Evolutionary conservation across 73 alveolate species (phyloP).

Genomic region (Loxodes magnus): DNA sequence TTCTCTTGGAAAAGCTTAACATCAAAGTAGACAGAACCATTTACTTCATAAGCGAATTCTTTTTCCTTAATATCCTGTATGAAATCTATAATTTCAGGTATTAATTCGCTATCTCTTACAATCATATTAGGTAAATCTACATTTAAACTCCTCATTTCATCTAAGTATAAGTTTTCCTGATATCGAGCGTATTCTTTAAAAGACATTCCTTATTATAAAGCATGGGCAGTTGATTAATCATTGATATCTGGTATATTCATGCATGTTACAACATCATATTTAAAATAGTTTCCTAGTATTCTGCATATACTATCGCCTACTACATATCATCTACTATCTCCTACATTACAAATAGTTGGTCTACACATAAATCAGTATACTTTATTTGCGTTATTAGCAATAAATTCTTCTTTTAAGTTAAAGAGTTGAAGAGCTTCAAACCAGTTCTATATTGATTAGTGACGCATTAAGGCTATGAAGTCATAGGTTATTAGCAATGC

Average conservation of each 20-base stretch:
- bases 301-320: constrained; percentile 90
- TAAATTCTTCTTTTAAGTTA: constrained; percentile 53
- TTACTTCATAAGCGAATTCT: constrained; percentile 93
- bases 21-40: constrained; percentile 95
- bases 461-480: too few relatives aligned
- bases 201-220: constrained; percentile 53
- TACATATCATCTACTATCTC: constrained; percentile 97
- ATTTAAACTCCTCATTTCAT: constrained; percentile 91
- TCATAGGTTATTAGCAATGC: too few relatives aligned
- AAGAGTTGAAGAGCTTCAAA: constrained; percentile 18
- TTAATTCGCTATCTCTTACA: constrained; percentile 97
- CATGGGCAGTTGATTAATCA: constrained; percentile 92
- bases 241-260: constrained; percentile 99
- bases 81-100: constrained; percentile 87
- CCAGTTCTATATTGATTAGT: constrained; percentile 1
- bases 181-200: constrained; percentile 65
- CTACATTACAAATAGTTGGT: constrained; percentile 98
- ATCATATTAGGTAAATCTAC: constrained; percentile 94
- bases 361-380: constrained; percentile 96
- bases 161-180: constrained; percentile 86
- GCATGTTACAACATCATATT: constrained; percentile 69
- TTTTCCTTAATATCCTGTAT: constrained; percentile 79
- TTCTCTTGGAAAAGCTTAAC: neutral
- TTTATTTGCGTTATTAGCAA: constrained; percentile 32
- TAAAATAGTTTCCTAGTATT: constrained; percentile 74